Evolutionary conservation across 1,284 basidiomycete species (phyloP).

Genomic region (Boletus nobilissimus): DNA sequence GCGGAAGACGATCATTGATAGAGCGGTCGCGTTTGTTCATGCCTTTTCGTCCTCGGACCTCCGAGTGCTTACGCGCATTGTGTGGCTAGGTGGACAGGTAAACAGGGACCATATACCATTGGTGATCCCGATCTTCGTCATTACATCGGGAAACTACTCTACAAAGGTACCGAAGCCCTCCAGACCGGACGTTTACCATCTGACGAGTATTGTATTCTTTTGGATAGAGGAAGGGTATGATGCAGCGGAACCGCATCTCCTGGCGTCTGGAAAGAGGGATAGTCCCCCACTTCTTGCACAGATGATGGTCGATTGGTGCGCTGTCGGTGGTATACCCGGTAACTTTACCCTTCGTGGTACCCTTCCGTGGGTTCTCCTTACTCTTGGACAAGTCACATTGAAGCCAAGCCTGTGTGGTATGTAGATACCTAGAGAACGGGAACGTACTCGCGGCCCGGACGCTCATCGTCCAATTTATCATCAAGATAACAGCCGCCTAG

Average conservation of each 20-base stretch:
- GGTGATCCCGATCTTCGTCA: slow-evolving; percentile 89
- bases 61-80: slow-evolving; percentile 20
- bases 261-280: slow-evolving; percentile 87
- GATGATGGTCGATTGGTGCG: slow-evolving; percentile 84
- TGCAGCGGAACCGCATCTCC: slow-evolving; percentile 80
- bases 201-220: slow-evolving; percentile 2
- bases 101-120: slow-evolving; percentile 77
- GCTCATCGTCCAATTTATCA: slow-evolving; percentile 82
- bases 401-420: slow-evolving; percentile 2
- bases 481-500: slow-evolving; percentile 61
- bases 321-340: slow-evolving; percentile 59
- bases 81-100: slow-evolving; percentile 78
- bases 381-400: neutral
- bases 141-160: slow-evolving; percentile 87
- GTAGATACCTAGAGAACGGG: slow-evolving; percentile 83
- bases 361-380: slow-evolving; percentile 70
- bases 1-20: slow-evolving; percentile 84
- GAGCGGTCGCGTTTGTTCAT: slow-evolving; percentile 75
- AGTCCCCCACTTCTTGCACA: slow-evolving; percentile 87
- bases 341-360: slow-evolving; percentile 84
- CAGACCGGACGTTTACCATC: neutral
- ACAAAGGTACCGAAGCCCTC: slow-evolving; percentile 71
- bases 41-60: slow-evolving; percentile 20
- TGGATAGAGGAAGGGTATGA: slow-evolving; percentile 77
- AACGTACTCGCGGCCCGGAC: slow-evolving; percentile 87